A percentile compares a stretch with the other conserved stretches of the same genome.
These are phyloP conservation scores for Aleurites moluccanus DNA, from an alignment of 441 rosid species.

Conservation along the genomic window DNA sequence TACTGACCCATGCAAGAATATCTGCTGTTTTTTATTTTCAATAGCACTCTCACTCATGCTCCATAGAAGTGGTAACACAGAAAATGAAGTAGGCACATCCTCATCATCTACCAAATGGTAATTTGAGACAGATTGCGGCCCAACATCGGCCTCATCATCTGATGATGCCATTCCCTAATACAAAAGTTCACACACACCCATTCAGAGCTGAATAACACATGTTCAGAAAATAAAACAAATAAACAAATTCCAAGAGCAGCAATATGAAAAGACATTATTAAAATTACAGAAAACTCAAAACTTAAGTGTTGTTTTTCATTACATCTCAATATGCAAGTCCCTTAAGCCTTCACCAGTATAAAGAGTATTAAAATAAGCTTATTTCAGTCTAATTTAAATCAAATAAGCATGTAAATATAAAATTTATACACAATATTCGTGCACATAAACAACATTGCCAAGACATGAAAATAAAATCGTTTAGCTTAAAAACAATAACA, in stretches of 20 bases:
- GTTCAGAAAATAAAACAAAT: not conserved
- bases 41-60: constrained; percentile 30
- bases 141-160: constrained; percentile 60
- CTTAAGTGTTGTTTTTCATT: no score
- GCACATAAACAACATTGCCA: no score
- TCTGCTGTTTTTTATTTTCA: constrained; percentile 23
- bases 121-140: constrained; percentile 47
- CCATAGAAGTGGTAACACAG: constrained; percentile 65
- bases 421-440: no score
- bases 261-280: not conserved
- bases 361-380: no score
- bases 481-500: no score
- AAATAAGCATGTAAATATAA: no score
- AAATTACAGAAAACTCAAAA: no score
- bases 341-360: no score
- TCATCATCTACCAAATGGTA: constrained; percentile 63
- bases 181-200: not conserved
- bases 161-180: constrained; percentile 41
- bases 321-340: no score
- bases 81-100: constrained; percentile 53
- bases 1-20: constrained; percentile 60
- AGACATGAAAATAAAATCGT: no score
- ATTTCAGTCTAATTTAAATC: no score
- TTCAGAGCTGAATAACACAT: not conserved
- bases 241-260: not conserved